Percentiles rank a stretch among this genome's conserved stretches.
These are phyloP conservation scores for Debaryomyces psychrophilus DNA, from an alignment of 1,139 yeast genomes.

Conservation along the genomic window DNA sequence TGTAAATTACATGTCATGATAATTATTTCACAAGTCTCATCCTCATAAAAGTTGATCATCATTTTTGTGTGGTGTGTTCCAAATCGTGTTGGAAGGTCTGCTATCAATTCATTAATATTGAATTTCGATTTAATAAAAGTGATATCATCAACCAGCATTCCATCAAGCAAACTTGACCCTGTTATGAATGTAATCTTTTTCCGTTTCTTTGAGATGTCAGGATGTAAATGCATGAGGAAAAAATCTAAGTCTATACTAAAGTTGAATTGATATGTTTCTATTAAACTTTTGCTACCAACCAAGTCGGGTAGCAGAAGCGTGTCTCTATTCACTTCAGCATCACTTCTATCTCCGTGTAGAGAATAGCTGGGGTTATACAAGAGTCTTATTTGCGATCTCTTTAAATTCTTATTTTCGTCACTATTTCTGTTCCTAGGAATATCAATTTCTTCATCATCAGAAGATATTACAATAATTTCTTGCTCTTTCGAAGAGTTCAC, in stretches of 20 bases:
- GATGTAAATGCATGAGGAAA: conserved; percentile 38
- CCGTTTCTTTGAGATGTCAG: conserved; percentile 21
- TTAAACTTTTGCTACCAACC: conserved; percentile 35
- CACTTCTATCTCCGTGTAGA: conserved; percentile 12
- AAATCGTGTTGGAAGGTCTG: conserved; percentile 35
- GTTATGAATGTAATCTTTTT: conserved; percentile 36
- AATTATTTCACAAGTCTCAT: conserved; percentile 49
- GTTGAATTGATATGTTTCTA: conserved; percentile 52
- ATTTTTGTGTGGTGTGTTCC: conserved; percentile 69
- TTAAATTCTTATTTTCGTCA: background rate
- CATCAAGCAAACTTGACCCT: conserved; percentile 27
- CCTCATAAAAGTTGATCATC: conserved; percentile 58
- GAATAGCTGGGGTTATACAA: conserved; percentile 31
- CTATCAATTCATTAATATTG: conserved; percentile 35
- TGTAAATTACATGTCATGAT: conserved; percentile 65
- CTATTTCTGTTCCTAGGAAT: background rate
- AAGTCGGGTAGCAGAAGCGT: conserved; percentile 29
- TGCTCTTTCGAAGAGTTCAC: conserved; percentile 6
- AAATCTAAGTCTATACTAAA: conserved; percentile 48
- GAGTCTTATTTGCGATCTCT: conserved; percentile 27
- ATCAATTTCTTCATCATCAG: conserved; percentile 3
- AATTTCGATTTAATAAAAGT: conserved; percentile 20
- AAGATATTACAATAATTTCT: background rate
- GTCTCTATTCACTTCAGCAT: conserved; percentile 25
- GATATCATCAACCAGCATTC: conserved; percentile 16